Evolutionary conservation across 23 red algal species (phyloP), one percentile per base, ranked within the genome.

Genomic region (Gracilaria domingensis): DNA sequence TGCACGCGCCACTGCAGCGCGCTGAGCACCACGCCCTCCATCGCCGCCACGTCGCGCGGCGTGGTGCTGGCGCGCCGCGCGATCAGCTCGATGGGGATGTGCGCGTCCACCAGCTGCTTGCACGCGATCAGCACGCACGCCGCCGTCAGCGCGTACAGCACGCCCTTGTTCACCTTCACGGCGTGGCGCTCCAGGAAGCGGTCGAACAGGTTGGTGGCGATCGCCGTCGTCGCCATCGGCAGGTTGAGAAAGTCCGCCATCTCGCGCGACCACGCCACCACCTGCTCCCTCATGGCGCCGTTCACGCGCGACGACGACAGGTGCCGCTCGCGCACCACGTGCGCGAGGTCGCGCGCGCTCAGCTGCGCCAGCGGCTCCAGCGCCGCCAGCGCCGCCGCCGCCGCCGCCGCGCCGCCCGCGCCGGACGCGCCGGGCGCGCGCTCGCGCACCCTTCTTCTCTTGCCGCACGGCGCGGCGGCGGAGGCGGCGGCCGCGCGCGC

Each of bases 121-220:
- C 71, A 89, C 21, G 86, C 71, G 23, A 89, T 65, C 40, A 89
- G 69, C 54, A 89, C 48, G 58, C 86, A 89, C 30, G 86, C 69
- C 9, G 86, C 69, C 35, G 86, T 66, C 12, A 79, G 42, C 20
- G 72, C 86, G 72, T 74, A 80, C 28, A 85, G 64, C 38, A 89
- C 69, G 54, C 34, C 34, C 25, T 37, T 55, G 5, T 45, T 45
- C 42, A 45, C 42, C 42, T 45, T 45, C 42, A 45, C 42, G 42
- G 55, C 37, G 75, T 12, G 21, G 30, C 7, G 24, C 39, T 44
- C 12, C 30, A 89, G 21, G 30, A 89, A 89, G 69, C 86, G 86
- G 53, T 89, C 86, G 40, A 79, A 89, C 44, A 89, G 21, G 42
- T 89, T 89, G 55, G 59, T 80, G 20, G 86, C 75, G 12, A 80